Conservation (phyloP, 129 eudicot species). For the Centrapalus pauciflorus region DNA sequence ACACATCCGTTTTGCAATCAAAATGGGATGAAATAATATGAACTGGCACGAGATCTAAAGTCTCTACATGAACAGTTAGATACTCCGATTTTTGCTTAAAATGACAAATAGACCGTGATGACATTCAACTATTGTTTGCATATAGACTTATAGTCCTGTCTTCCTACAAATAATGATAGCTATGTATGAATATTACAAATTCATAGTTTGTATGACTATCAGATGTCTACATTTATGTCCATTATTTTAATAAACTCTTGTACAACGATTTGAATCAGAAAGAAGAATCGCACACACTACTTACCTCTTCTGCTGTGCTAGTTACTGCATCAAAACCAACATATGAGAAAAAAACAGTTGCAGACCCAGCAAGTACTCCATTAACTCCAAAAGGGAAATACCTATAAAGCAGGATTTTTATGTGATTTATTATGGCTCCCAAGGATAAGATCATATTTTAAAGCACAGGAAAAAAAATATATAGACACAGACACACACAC, state of each 20-base stretch:
- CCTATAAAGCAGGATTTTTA: slow-evolving; percentile 21
- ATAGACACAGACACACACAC: background rate
- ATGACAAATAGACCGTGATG: background rate
- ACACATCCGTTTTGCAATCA: background rate
- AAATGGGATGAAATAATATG: background rate
- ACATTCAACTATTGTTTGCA: background rate
- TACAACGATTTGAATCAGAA: background rate
- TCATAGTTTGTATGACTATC: background rate
- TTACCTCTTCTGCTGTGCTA: slow-evolving; percentile 75
- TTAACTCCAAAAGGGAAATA: slow-evolving; percentile 56
- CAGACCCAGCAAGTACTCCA: slow-evolving; percentile 69
- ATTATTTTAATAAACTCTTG: background rate
- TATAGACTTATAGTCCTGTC: background rate
- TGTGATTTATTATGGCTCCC: slow-evolving; percentile 2
- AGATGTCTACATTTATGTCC: background rate
- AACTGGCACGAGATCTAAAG: background rate
- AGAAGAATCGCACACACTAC: background rate
- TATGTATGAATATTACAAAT: background rate
- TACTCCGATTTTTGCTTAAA: background rate
- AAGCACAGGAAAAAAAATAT: background rate
- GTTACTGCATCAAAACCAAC: slow-evolving; percentile 75
- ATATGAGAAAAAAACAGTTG: slow-evolving; percentile 59
- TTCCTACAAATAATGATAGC: background rate
- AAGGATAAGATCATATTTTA: background rate
- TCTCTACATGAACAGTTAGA: background rate